Evolutionary conservation across 164 flowering plant species (phyloP).

Genomic region (Annona cherimola): DNA sequence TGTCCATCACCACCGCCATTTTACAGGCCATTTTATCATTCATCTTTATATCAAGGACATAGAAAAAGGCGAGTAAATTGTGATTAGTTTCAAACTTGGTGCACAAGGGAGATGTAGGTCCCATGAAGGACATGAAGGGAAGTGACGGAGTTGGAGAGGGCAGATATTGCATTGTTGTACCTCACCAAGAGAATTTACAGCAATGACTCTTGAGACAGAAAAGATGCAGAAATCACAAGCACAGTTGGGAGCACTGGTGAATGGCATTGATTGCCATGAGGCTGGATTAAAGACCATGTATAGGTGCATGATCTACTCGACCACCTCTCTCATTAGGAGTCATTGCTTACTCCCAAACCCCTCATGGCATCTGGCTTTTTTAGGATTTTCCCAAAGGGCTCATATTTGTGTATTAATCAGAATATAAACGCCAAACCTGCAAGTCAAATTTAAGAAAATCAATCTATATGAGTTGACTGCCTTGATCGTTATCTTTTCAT

Average conservation of each 20-base stretch:
- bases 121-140: slow-evolving; percentile 10
- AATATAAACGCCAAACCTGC: background rate
- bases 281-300: slow-evolving; percentile 39
- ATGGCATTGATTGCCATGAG: slow-evolving; percentile 35
- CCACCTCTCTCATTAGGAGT: slow-evolving; percentile 49
- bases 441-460: background rate
- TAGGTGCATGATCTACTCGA: slow-evolving; percentile 49
- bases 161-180: slow-evolving; percentile 21
- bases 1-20: slow-evolving; percentile 17
- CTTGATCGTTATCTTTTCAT: too few relatives aligned
- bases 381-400: slow-evolving; percentile 2
- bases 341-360: background rate
- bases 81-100: slow-evolving; percentile 30
- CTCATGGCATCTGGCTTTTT: slow-evolving; percentile 9
- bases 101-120: slow-evolving; percentile 20
- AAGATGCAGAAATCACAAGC: slow-evolving; percentile 25
- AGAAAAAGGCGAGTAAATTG: slow-evolving; percentile 27
- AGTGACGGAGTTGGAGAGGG: slow-evolving; percentile 31
- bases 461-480: too few relatives aligned
- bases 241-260: slow-evolving; percentile 46
- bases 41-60: slow-evolving; percentile 20
- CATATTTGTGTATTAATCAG: background rate
- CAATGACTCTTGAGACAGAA: slow-evolving; percentile 17
- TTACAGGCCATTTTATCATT: slow-evolving; percentile 28
- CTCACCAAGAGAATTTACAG: background rate